Evolutionary conservation across 78 protist species (phyloP), one percentile per base, ranked within the genome.

Genomic region (Dictyostelium firmibasis): DNA sequence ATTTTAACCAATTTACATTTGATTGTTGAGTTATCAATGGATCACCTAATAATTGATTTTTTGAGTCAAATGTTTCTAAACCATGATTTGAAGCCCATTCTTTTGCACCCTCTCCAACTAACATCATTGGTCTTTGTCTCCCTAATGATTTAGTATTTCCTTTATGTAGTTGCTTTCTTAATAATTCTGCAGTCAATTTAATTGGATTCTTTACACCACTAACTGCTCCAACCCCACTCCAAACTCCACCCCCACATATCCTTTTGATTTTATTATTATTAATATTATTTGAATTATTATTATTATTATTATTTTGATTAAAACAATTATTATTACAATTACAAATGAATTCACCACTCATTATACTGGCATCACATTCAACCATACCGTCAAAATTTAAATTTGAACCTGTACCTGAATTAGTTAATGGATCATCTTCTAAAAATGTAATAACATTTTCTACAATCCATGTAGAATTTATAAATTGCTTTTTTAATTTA

Each of bases 151-250:
- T 44, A 0, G 43, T 31, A 16, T 23, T 18, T 4, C 91, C 78
- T n/a, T 85, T 86, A 27, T 36, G 38, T 70, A 29, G 35, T 67
- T 87, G 91, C 36, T 70, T 93, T 82, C 79, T 83, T 27, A 94
- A 47, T 27, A 79, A 31, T 77, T 43, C 85, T 4, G 67, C 23
- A 8, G 83, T 31, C 5, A 83, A 47, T 74, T 60, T 85, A 64
- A 94, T 86, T 27, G 97, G 97, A 87, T 94, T 94, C n/a, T n/a
- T 33, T 7, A 94, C 67, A 31, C 97, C 97, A 75, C 43, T 62
- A 23, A 85, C 75, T 23, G 96, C 92, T 1, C 96, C 96, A 23
- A 93, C 96, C 8, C 93, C 96, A 25, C 84, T 67, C 91, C 91
- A 93, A 13, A 47, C 20, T 4, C 92, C 92, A 60, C 92, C 91